phyloP scores from a whole-genome alignment of 2,329 filamentous ascomycete genomes.

The Curvularia sp. region DNA sequence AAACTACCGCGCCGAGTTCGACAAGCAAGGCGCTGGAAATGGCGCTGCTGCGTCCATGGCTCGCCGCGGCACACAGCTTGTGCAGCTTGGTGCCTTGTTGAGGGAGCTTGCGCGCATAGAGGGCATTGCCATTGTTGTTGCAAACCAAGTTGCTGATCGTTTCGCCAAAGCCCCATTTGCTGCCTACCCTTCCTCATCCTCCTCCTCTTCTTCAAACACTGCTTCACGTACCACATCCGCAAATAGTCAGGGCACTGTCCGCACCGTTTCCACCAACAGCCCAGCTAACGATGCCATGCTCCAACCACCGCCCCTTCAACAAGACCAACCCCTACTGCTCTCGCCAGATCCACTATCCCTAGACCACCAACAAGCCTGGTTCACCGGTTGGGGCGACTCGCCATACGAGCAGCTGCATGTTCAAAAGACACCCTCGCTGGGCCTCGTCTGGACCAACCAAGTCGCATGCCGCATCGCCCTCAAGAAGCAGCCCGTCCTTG shows the following conservation, averaged over 20 bases:
- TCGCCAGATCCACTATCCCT: constrained; percentile 70
- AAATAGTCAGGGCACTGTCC: constrained; percentile 2
- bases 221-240: constrained; percentile 34
- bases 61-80: constrained; percentile 76
- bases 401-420: constrained; percentile 42
- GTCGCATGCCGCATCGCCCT: constrained; percentile 82
- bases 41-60: constrained; percentile 64
- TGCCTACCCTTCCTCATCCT: constrained; percentile 13
- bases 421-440: constrained; percentile 84
- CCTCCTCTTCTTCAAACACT: constrained; percentile 27
- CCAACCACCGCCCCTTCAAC: constrained; percentile 26
- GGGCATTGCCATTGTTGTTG: constrained; percentile 83
- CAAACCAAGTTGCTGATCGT: constrained; percentile 94
- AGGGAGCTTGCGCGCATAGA: constrained; percentile 77
- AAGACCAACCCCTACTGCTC: constrained; percentile 39
- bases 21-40: constrained; percentile 58
- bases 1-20: constrained; percentile 93
- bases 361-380: constrained; percentile 91
- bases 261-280: constrained; percentile 34
- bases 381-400: constrained; percentile 89
- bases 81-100: constrained; percentile 76
- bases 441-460: constrained; percentile 90
- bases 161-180: constrained; percentile 59
- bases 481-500: constrained; percentile 70
- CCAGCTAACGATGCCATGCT: constrained; percentile 22